Evolutionary conservation across 306 rosid species (phyloP), one percentile per base, ranked within the genome.

Genomic region (Fagus crenata): DNA sequence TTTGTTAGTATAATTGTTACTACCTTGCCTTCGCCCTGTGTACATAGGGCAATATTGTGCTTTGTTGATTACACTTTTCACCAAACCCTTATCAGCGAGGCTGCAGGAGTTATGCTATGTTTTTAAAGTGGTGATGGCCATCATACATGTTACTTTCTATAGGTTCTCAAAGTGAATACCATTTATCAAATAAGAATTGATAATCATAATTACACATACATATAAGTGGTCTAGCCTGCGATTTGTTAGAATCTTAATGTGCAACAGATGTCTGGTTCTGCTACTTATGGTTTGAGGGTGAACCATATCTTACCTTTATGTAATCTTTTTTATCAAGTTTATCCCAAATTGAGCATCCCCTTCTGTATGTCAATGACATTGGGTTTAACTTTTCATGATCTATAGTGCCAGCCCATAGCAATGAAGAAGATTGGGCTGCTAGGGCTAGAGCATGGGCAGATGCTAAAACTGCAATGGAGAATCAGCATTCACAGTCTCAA

Each of bases 381-480:
- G 63, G 13, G 31, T 40, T 49, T 40, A 18, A 41, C 14, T 53
- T 74, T 60, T 78, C 8, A 28, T 72, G 73, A 56, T 51, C 2
- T 56, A 8, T 35, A 58, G 41, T 40, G 28, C 78, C 74, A 84
- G 88, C 78, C 31, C 80, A 84, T 64, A 87, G 75, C 71, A 88
- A 86, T 74, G 97, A 92, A 81, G 97, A 90, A 83, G 99, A 96
- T 86, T 93, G 98, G 98, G 99, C 93, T 35, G 96, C 99, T 54
- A 91, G 73, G 81, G 99, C 99, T 49, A 89, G 93, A 86, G 99
- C 99, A 1, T 96, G 99, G 99, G 98, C 98, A 69, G 95, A 93
- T 84, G 90, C 98, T 9, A 92, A 89, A 80, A 76, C 84, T 0
- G 88, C 93, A 60, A 80, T 80, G 89, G 99, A 96, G 74, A 88